phyloP scores from a whole-genome alignment of 345 rosid genomes.

The Clausena lansium region DNA sequence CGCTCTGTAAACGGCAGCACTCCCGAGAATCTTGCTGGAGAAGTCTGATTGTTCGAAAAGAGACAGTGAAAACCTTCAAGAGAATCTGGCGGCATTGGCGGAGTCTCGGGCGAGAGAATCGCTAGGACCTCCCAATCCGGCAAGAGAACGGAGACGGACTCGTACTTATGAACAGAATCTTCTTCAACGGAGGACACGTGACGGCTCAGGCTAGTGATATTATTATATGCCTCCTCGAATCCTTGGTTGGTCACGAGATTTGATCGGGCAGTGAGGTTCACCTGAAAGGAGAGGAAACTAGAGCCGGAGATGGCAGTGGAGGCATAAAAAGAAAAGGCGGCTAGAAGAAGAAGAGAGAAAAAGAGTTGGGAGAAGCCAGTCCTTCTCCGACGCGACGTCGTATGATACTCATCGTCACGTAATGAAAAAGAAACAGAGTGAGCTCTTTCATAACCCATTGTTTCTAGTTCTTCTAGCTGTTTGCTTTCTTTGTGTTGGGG shows the following conservation, averaged over 20 bases:
- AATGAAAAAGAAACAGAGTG: no score
- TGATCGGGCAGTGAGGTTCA: background rate
- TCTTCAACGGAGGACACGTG: constrained; percentile 13
- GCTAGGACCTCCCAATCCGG: constrained; percentile 81
- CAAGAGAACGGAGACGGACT: constrained; percentile 53
- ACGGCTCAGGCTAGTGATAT: background rate
- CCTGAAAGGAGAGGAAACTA: background rate
- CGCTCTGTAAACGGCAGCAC: constrained; percentile 47
- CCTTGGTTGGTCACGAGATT: constrained; percentile 15
- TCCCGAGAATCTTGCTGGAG: constrained; percentile 55
- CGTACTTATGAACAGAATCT: constrained; percentile 13
- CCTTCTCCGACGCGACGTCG: constrained; percentile 18
- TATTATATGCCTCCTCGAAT: background rate
- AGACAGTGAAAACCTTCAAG: constrained; percentile 34
- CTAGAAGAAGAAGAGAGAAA: constrained; percentile 26
- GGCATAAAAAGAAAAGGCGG: constrained; percentile 25
- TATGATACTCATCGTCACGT: background rate
- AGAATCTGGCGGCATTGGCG: background rate
- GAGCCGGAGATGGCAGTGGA: constrained; percentile 7
- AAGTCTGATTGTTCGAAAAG: constrained; percentile 50
- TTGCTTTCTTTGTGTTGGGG: no score
- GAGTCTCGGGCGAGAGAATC: constrained; percentile 33
- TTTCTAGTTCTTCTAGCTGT: no score
- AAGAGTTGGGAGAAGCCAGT: background rate
- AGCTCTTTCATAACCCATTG: no score